These are phyloP conservation scores for Phellinidium pouzarii DNA, from an alignment of 1,284 basidiomycete genomes.

Conservation along the genomic window DNA sequence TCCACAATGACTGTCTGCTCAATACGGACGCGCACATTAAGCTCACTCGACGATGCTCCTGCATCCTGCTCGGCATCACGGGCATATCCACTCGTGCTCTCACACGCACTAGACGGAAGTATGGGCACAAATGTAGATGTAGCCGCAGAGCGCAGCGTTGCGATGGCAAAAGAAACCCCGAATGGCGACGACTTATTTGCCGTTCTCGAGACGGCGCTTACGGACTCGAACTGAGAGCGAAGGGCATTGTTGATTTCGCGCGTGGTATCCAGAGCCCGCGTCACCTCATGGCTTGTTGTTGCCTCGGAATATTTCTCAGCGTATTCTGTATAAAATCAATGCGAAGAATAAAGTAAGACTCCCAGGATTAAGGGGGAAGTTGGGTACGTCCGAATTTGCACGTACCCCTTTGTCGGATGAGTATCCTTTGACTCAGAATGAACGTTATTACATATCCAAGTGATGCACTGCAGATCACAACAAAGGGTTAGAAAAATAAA, in stretches of 20 bases:
- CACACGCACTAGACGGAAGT: not conserved
- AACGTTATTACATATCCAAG: conserved; percentile 31
- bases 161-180: not conserved
- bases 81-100: not conserved
- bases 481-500: not conserved
- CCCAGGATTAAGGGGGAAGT: no score
- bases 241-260: conserved; percentile 17
- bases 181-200: not conserved
- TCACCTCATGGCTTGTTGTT: not conserved
- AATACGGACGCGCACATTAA: conserved; percentile 14
- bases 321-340: conserved; percentile 1
- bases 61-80: not conserved
- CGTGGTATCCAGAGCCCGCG: conserved; percentile 8
- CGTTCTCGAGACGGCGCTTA: not conserved
- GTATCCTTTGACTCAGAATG: conserved; percentile 33
- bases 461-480: conserved; percentile 23
- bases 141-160: not conserved
- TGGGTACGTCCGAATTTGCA: not conserved
- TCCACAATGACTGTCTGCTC: conserved; percentile 8
- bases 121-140: no score
- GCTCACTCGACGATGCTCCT: not conserved
- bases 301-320: conserved; percentile 8
- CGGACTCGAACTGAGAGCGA: conserved; percentile 12
- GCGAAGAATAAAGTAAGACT: not conserved
- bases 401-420: conserved; percentile 31